Evolutionary conservation across 805 yeast species (phyloP).

Genomic region (Wickerhamiella spandovensis): DNA sequence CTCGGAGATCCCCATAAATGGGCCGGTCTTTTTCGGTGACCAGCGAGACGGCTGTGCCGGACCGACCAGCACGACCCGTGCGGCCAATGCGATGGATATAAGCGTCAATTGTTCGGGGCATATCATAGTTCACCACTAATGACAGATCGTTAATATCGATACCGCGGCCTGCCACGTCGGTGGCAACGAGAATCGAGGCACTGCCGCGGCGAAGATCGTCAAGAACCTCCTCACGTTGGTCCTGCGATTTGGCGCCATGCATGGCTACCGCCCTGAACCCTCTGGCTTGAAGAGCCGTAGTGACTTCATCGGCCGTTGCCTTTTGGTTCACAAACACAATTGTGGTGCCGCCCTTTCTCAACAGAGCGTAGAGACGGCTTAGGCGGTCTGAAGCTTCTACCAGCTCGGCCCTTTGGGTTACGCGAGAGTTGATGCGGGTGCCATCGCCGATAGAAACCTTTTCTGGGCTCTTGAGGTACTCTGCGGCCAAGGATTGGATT

Average conservation of each 20-base stretch:
- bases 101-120: constrained; percentile 65
- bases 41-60: constrained; percentile 66
- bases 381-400: constrained; percentile 14
- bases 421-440: constrained; percentile 20
- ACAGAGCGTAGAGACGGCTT: constrained; percentile 28
- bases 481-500: constrained; percentile 52
- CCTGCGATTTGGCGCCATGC: constrained; percentile 83
- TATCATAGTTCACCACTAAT: constrained; percentile 73
- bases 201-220: constrained; percentile 40
- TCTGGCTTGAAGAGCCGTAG: constrained; percentile 33
- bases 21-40: constrained; percentile 21
- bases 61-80: constrained; percentile 87
- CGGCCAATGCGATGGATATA: constrained; percentile 91
- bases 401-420: constrained; percentile 55
- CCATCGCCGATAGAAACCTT: constrained; percentile 37
- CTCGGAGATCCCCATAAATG: constrained; percentile 9
- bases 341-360: constrained; percentile 35
- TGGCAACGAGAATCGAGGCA: constrained; percentile 63
- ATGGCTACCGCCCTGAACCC: constrained; percentile 45
- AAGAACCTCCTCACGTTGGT: constrained; percentile 69
- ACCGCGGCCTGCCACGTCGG: constrained; percentile 95
- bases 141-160: constrained; percentile 82
- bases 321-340: constrained; percentile 75
- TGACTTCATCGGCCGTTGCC: constrained; percentile 54
- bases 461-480: constrained; percentile 49